Base-by-base conservation (phyloP, 352 stramenopile genomes). In the Pythium plurisporium region DNA sequence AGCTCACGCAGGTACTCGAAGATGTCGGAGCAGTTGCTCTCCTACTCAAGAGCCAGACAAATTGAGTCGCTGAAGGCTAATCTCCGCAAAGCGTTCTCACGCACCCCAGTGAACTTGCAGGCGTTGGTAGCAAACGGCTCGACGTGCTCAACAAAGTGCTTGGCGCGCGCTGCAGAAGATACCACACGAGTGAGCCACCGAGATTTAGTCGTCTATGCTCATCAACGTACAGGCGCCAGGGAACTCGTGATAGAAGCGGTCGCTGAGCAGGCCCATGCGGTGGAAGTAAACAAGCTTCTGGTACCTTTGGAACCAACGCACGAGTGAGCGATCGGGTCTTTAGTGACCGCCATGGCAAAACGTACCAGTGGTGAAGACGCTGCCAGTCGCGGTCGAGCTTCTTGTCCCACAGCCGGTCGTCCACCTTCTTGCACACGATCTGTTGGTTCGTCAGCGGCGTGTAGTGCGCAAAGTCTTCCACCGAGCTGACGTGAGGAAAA, bases 271-370 rank as follows among this genome's bases (percentile, higher is more conserved):
- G 0, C 73, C 71, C 66, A 87, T 76, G 53, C 76, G 76, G 55
- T 89, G 79, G 48, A 86, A 87, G 69, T 89, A 89, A 22, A 86
- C 69, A 6, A 89, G 44, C 53, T 87, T 86, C 49, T 82, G 74
- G 65, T 86, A 87, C 77, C 77, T 86, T 37, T 20, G 33, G 9
- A n/a, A 12, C 20, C n/a, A 51, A 17, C 23, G 29, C 5, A 31
- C 4, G n/a, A 50, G 9, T n/a, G 19, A 52, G 31, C 10, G 2
- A n/a, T n/a, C n/a, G n/a, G n/a, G n/a, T n/a, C n/a, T n/a, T n/a
- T n/a, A n/a, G n/a, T n/a, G n/a, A n/a, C n/a, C n/a, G n/a, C n/a
- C n/a, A n/a, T n/a, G 30, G 2, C n/a, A 41, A 2, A 40, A n/a
- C 37, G 34, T 51, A 87, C 76, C 79, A 87, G 62, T 87, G 79